Evolutionary conservation across 106 monocot genomes (phyloP).

Genomic region (Dactylorhiza incarnata): DNA sequence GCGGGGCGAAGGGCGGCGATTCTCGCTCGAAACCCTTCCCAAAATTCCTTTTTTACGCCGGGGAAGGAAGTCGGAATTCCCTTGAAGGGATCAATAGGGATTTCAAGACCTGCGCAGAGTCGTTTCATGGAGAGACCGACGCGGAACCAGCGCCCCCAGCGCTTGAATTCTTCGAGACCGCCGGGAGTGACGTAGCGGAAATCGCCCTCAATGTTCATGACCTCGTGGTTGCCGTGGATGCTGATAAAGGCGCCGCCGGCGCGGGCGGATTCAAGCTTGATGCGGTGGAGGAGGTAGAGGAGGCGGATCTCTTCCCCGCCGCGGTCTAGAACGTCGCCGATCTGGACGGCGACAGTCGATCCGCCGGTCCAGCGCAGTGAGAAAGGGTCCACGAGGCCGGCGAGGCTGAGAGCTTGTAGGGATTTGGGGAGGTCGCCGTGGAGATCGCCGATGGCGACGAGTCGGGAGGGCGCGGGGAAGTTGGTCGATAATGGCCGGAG

Average conservation of each 20-base stretch:
- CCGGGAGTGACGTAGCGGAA: conserved; percentile 58
- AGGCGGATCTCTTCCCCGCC: conserved; percentile 80
- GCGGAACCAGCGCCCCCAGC: conserved; percentile 58
- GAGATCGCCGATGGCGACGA: conserved; percentile 86
- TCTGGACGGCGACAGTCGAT: conserved; percentile 60
- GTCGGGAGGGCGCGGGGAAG: conserved; percentile 48
- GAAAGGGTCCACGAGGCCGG: conserved; percentile 41
- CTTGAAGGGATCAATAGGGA: conserved; percentile 49
- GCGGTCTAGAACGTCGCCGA: conserved; percentile 93
- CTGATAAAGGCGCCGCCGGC: conserved; percentile 47
- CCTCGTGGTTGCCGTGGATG: conserved; percentile 84
- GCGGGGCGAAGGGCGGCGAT: conserved; percentile 81
- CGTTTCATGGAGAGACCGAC: conserved; percentile 65
- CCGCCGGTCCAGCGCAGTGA: conserved; percentile 61
- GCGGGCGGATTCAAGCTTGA: conserved; percentile 42
- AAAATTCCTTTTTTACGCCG: conserved; percentile 52
- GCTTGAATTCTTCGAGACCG: conserved; percentile 55
- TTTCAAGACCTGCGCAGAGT: conserved; percentile 29
- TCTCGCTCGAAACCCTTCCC: conserved; percentile 63
- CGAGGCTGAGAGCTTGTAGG: conserved; percentile 52
- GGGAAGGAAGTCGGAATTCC: conserved; percentile 76
- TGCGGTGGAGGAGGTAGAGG: conserved; percentile 72
- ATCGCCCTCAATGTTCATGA: conserved; percentile 78
- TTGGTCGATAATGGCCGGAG: conserved; percentile 23
- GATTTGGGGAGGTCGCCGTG: conserved; percentile 77